These are phyloP conservation scores for Hibiscus tridactylites DNA, from an alignment of 345 rosid species.

Conservation along the genomic window DNA sequence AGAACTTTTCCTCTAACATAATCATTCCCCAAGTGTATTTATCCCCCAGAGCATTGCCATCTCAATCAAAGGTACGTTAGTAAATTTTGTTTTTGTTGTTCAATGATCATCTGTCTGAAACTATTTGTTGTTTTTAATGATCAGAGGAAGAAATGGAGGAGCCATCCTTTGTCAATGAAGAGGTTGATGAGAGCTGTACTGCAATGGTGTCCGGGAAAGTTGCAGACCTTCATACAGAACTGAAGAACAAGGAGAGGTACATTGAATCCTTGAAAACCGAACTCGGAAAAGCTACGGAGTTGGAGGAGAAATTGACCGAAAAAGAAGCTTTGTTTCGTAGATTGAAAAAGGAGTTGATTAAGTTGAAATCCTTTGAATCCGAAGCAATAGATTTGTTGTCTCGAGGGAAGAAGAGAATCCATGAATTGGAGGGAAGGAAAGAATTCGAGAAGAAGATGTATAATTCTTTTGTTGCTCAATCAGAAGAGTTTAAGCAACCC, in stretches of 20 bases:
- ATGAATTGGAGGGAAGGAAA: conserved; percentile 28
- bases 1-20: neutral
- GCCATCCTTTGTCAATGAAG: conserved; percentile 22
- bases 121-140: neutral
- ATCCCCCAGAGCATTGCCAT: neutral
- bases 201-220: conserved; percentile 35
- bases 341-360: conserved; percentile 18
- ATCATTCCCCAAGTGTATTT: neutral
- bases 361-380: conserved; percentile 8
- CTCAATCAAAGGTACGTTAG: neutral
- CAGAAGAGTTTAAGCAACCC: neutral
- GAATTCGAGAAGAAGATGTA: neutral
- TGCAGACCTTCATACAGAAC: conserved; percentile 51
- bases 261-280: conserved; percentile 32
- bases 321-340: conserved; percentile 23
- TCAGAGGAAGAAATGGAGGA: conserved; percentile 8
- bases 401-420: conserved; percentile 17
- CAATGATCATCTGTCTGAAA: neutral
- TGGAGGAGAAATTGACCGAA: conserved; percentile 27
- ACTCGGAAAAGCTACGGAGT: conserved; percentile 18
- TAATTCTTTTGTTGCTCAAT: neutral
- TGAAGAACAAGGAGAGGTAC: conserved; percentile 35
- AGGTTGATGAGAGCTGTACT: conserved; percentile 21
- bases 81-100: neutral
- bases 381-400: neutral